phyloP scores from a whole-genome alignment of 164 flowering plant species.

The Cinnamomum micranthum region DNA sequence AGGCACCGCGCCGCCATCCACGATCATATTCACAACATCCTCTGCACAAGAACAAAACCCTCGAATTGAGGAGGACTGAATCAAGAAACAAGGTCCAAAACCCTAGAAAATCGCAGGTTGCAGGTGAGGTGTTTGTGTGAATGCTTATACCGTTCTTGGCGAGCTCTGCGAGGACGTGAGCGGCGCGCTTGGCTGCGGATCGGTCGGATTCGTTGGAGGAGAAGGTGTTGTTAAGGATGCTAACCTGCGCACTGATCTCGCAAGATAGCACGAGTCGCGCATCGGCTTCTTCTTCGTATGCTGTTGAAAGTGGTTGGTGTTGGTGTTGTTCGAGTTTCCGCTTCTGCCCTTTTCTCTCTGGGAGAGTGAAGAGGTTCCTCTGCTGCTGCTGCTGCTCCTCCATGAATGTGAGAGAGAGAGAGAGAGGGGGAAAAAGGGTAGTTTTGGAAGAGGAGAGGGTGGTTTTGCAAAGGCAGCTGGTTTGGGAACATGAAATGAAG shows the following conservation, averaged over 20 bases:
- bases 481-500: too few relatives aligned
- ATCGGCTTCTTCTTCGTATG: slow-evolving; percentile 43
- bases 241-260: slow-evolving; percentile 53
- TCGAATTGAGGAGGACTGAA: not conserved
- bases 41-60: slow-evolving; percentile 32
- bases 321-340: slow-evolving; percentile 59
- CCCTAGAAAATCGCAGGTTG: not conserved
- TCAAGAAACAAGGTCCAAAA: not conserved
- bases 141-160: slow-evolving; percentile 58
- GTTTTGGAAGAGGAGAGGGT: slow-evolving; percentile 5
- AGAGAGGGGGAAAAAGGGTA: not conserved
- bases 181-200: slow-evolving; percentile 70
- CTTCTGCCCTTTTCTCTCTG: slow-evolving; percentile 71
- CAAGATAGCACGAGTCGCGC: slow-evolving; percentile 27
- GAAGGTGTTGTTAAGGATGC: slow-evolving; percentile 39
- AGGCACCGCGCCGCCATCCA: slow-evolving; percentile 80
- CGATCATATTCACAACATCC: slow-evolving; percentile 73
- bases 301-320: not conserved
- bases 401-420: slow-evolving; percentile 26
- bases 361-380: not conserved
- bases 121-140: not conserved
- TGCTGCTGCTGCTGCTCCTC: slow-evolving; percentile 22
- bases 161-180: slow-evolving; percentile 71
- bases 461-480: not conserved
- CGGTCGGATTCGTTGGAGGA: slow-evolving; percentile 75